These are phyloP conservation scores for Phytopythium litorale DNA, from an alignment of 352 stramenopile genomes.

Conservation along the genomic window DNA sequence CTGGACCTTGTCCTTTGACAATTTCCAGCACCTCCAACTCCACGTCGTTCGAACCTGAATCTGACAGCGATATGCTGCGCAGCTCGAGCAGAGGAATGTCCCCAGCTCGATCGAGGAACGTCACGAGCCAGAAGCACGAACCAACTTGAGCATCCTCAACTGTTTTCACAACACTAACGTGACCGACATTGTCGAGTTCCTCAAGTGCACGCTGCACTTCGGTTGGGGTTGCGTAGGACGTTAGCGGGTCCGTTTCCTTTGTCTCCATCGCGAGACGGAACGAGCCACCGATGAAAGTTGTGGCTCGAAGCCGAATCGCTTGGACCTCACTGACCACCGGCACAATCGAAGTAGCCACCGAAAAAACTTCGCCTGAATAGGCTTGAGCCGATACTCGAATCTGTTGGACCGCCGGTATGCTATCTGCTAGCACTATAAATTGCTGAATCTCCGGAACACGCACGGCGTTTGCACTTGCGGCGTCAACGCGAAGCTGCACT, in stretches of 20 bases:
- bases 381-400: slow-evolving; percentile 28
- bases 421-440: slow-evolving; percentile 36
- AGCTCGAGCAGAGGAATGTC: slow-evolving; percentile 45
- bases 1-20: slow-evolving; percentile 31
- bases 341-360: slow-evolving; percentile 27
- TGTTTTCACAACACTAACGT: slow-evolving; percentile 29
- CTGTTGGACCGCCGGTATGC: slow-evolving; percentile 32
- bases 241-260: slow-evolving; percentile 27
- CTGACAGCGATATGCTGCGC: slow-evolving; percentile 36
- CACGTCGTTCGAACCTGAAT: slow-evolving; percentile 43
- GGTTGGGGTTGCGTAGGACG: slow-evolving; percentile 43
- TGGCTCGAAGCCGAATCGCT: slow-evolving; percentile 29
- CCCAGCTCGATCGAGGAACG: slow-evolving; percentile 48
- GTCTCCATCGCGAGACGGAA: slow-evolving; percentile 38
- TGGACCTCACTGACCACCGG: slow-evolving; percentile 38
- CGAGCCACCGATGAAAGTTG: slow-evolving; percentile 42
- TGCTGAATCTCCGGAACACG: slow-evolving; percentile 46
- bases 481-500: neutral
- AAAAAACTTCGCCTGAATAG: slow-evolving; percentile 35
- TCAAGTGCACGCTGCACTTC: slow-evolving; percentile 49
- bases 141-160: slow-evolving; percentile 20
- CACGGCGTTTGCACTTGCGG: slow-evolving; percentile 3
- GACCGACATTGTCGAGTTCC: slow-evolving; percentile 30
- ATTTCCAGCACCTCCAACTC: slow-evolving; percentile 37
- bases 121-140: slow-evolving; percentile 54